Percentiles rank a stretch among this genome's conserved stretches.
These are phyloP conservation scores for Teunomyces lycoperdinae DNA, from an alignment of 805 yeast genomes.

Conservation along the genomic window DNA sequence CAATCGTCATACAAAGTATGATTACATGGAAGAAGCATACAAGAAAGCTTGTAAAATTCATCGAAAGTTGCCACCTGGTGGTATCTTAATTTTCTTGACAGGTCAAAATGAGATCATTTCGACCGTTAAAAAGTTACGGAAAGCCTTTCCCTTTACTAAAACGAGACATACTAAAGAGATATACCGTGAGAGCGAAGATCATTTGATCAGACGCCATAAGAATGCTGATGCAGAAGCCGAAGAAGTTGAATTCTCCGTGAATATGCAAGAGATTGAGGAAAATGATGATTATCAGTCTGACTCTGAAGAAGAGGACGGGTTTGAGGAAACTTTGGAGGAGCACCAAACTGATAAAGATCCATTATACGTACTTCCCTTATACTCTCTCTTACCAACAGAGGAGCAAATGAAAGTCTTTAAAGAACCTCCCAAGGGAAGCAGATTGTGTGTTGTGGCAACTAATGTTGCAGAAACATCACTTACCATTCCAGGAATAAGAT, in stretches of 20 bases:
- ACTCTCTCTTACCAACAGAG: conserved; percentile 87
- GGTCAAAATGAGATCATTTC: conserved; percentile 90
- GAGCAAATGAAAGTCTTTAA: conserved; percentile 94
- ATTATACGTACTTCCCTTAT: conserved; percentile 84
- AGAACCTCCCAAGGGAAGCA: conserved; percentile 77
- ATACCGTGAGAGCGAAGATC: conserved; percentile 24
- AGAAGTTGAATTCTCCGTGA: conserved; percentile 73
- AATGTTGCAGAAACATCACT: conserved; percentile 97
- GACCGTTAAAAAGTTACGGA: conserved; percentile 65
- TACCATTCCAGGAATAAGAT: conserved; percentile 92
- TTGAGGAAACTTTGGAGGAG: conserved; percentile 68
- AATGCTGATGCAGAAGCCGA: conserved; percentile 80
- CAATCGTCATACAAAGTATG: conserved; percentile 70
- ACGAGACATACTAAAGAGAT: conserved; percentile 17
- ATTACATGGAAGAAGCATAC: conserved; percentile 85
- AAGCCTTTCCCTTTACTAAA: conserved; percentile 59
- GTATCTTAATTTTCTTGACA: conserved; percentile 85
- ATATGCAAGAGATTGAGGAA: conserved; percentile 35
- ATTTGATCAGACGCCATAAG: conserved; percentile 45
- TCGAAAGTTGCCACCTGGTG: conserved; percentile 84
- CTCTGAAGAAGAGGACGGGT: conserved; percentile 59
- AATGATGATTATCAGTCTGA: conserved; percentile 48
- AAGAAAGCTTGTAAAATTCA: conserved; percentile 86
- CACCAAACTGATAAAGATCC: conserved; percentile 76
- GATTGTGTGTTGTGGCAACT: conserved; percentile 92